These are phyloP conservation scores for Diatrype stigma DNA, from an alignment of 2,329 filamentous ascomycete genomes.

Conservation along the genomic window DNA sequence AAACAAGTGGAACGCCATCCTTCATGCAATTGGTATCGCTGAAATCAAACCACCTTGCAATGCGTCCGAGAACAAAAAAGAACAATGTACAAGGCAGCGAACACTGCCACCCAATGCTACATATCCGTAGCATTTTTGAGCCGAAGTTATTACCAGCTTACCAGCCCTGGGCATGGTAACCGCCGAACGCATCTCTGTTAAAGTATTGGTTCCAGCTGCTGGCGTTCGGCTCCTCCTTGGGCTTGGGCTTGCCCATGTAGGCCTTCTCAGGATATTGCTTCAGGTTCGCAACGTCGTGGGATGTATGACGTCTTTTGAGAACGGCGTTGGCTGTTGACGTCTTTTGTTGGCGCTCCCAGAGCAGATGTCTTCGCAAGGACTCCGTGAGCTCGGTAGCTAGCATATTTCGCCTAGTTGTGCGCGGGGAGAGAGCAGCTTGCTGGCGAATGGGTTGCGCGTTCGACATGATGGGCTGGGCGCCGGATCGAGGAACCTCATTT, in stretches of 20 bases:
- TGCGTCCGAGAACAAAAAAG: conserved; percentile 25
- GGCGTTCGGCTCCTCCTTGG: conserved; percentile 58
- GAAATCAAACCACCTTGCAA: conserved; percentile 28
- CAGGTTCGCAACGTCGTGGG: conserved; percentile 84
- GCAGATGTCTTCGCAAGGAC: conserved; percentile 82
- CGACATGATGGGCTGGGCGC: conserved; percentile 72
- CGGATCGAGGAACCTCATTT: conserved; percentile 61
- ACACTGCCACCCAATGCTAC: conserved; percentile 15
- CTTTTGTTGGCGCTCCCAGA: conserved; percentile 95
- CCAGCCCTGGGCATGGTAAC: conserved; percentile 85
- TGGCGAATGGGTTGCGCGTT: conserved; percentile 61
- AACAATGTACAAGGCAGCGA: conserved; percentile 25
- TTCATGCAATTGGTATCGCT: conserved; percentile 29
- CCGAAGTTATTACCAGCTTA: conserved; percentile 35
- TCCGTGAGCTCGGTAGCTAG: conserved; percentile 90
- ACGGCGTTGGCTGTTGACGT: conserved; percentile 83
- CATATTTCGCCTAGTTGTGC: conserved; percentile 93
- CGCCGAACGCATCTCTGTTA: conserved; percentile 69
- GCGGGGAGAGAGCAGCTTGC: conserved; percentile 78
- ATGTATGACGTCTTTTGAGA: conserved; percentile 84
- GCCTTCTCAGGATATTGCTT: conserved; percentile 71
- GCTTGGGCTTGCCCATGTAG: conserved; percentile 55
- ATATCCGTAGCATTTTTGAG: conserved; percentile 10
- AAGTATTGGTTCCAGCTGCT: conserved; percentile 85
- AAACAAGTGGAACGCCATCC: conserved; percentile 25